Evolutionary conservation across 305 asterid species (phyloP).

Genomic region (Fraxinus floribunda): DNA sequence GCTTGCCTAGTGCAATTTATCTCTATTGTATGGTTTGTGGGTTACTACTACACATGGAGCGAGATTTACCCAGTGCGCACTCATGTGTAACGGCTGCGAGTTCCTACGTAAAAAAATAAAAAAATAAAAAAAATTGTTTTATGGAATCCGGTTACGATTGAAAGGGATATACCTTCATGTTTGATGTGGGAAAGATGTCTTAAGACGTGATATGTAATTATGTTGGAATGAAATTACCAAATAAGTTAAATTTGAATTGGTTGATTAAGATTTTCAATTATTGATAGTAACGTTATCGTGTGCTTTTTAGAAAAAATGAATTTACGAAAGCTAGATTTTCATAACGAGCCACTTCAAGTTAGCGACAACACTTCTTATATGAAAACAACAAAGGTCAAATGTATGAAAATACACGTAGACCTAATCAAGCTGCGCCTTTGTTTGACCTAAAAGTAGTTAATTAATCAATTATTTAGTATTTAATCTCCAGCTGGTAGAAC

Average conservation of each 20-base stretch:
- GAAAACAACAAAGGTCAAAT: not conserved
- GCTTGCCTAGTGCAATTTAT: too few relatives aligned
- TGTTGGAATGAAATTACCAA: not conserved
- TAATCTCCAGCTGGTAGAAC: not conserved
- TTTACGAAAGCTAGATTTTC: not conserved
- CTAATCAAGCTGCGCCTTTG: not conserved
- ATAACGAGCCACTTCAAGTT: not conserved
- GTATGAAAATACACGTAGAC: too few relatives aligned
- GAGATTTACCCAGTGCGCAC: too few relatives aligned
- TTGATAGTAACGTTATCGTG: not conserved
- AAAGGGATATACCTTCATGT: not conserved
- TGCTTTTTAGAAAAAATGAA: too few relatives aligned
- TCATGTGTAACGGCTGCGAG: too few relatives aligned
- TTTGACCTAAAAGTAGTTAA: not conserved
- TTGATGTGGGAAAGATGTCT: not conserved
- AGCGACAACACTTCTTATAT: not conserved
- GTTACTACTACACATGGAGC: too few relatives aligned
- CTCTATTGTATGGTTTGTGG: too few relatives aligned
- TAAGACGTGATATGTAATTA: not conserved
- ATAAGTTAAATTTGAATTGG: not conserved
- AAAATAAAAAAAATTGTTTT: too few relatives aligned
- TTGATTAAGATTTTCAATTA: not conserved
- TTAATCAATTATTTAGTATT: not conserved
- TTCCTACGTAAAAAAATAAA: too few relatives aligned
- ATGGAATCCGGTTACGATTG: not conserved